phyloP scores from a whole-genome alignment of 495 filamentous ascomycete genomes.

The Talaromyces trachyspermus region DNA sequence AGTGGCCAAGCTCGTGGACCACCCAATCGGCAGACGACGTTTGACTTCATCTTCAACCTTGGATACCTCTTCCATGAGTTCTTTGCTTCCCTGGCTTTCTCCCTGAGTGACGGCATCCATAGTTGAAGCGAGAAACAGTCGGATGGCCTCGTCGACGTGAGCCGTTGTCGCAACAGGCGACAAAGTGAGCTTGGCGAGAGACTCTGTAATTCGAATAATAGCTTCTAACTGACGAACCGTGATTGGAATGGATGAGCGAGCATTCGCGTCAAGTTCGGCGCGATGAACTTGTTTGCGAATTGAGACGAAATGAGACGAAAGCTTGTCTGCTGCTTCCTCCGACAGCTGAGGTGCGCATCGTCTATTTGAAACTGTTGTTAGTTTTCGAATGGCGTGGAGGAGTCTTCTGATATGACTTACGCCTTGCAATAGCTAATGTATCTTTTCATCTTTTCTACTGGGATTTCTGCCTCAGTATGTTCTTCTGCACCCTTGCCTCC shows the following conservation, averaged over 20 bases:
- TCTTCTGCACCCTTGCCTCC: slow-evolving; percentile 79
- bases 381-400: background rate
- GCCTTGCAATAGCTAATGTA: slow-evolving; percentile 97
- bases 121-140: slow-evolving; percentile 90
- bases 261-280: slow-evolving; percentile 76
- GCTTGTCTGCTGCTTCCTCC: slow-evolving; percentile 88
- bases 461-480: slow-evolving; percentile 74
- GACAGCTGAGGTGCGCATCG: slow-evolving; percentile 90
- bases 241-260: slow-evolving; percentile 89
- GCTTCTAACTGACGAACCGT: slow-evolving; percentile 96
- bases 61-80: slow-evolving; percentile 79
- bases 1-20: slow-evolving; percentile 84
- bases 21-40: slow-evolving; percentile 83
- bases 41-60: slow-evolving; percentile 91
- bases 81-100: slow-evolving; percentile 68
- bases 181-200: slow-evolving; percentile 84
- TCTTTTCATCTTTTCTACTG: slow-evolving; percentile 93
- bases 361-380: slow-evolving; percentile 29
- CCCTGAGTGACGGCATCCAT: slow-evolving; percentile 98
- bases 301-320: slow-evolving; percentile 93
- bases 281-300: slow-evolving; percentile 93
- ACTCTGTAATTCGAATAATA: slow-evolving; percentile 94
- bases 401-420: slow-evolving; percentile 40
- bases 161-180: slow-evolving; percentile 77
- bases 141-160: slow-evolving; percentile 97